Base-by-base conservation (phyloP, 2,329 filamentous ascomycete species). In the Ophiosphaerella korrae region DNA sequence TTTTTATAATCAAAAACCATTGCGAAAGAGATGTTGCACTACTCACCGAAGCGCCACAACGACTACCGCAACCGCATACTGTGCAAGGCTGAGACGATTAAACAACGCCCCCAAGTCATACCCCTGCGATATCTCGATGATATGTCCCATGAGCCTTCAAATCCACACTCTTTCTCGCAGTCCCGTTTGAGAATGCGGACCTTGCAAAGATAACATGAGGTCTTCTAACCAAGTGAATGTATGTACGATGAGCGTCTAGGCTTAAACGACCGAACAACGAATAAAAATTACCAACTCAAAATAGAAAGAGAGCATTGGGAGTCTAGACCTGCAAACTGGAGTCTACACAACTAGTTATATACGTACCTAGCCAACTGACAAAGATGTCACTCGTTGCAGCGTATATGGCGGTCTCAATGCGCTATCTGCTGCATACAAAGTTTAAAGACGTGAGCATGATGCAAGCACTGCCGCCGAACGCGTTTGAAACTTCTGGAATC, bases 11-110 rank as follows among this genome's bases (percentile, higher is more conserved):
- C 34, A 61, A 46, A 50, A 29, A 21, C 9, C 12, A n/a, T 16
- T 24, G 33, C 9, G 6, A 36, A 6, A 23, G 9, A 5, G 9
- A 18, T 2, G 18, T 18, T 14, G 24, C 45, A 3, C 5, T 14
- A 55, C 58, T 52, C 26, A 63, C 65, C 63, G 62, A 37, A 67
- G 53, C 21, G 55, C 49, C 2, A 68, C 64, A 35, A 66, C 53
- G 21, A 55, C 38, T n/a, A 63, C 56, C 2, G 62, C 63, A 14
- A 66, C 32, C 2, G 48, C 39, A 42, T 66, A 68, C 40, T 56
- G 51, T 18, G 58, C 56, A 48, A 68, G 35, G 34, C 56, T 62
- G 39, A 66, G 60, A n/a, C 57, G 57, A n/a, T 58, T 58, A 21
- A 67, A 42, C 32, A 63, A 43, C 7, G 62, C 59, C 7, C 63